Conservation (phyloP, 371 early-diverging fungal species). For the Apophysomyces variabilis region DNA sequence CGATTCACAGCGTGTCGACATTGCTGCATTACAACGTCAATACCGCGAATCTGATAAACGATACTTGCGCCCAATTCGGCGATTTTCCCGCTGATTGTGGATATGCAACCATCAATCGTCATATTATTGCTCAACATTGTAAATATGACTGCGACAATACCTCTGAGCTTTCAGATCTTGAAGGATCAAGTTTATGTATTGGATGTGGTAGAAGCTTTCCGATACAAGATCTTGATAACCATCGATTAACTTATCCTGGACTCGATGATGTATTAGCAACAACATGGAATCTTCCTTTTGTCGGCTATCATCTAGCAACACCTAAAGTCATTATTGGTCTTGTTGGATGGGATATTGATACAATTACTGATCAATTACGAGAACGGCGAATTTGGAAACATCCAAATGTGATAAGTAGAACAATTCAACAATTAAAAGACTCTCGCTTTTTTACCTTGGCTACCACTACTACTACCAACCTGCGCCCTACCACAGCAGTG, state of each 20-base stretch:
- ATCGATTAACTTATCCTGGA: background rate
- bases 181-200: background rate
- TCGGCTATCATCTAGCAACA: too few species aligned
- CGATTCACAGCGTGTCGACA: background rate
- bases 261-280: conserved; percentile 1
- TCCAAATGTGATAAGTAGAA: background rate
- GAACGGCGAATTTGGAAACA: background rate
- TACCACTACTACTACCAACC: background rate
- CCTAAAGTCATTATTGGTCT: background rate
- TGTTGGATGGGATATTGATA: too few species aligned
- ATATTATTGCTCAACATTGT: background rate
- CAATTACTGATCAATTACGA: too few species aligned
- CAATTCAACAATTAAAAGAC: background rate
- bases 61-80: background rate
- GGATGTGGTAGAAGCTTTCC: background rate
- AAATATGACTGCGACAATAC: background rate
- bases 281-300: background rate
- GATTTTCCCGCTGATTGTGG: background rate
- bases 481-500: background rate
- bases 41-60: background rate
- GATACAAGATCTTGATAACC: background rate
- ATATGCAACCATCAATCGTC: background rate
- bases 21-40: background rate
- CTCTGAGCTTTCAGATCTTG: background rate
- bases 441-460: background rate